Conservation (phyloP, 805 yeast genomes). For the Saccharomycopsis amapae region DNA sequence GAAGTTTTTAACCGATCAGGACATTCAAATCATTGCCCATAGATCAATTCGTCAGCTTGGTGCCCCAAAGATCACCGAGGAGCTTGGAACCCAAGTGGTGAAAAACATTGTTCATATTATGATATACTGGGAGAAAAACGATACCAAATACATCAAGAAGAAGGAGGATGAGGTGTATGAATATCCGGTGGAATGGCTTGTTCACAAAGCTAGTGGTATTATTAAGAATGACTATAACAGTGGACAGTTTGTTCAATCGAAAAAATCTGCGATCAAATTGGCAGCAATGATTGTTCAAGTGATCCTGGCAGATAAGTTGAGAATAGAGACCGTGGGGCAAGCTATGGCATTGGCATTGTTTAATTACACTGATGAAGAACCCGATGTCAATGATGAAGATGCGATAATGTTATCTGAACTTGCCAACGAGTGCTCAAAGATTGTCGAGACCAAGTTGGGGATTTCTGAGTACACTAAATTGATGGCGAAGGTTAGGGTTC, state of each 20-base stretch:
- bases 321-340: constrained; percentile 34
- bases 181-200: constrained; percentile 51
- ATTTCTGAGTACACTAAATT: constrained; percentile 56
- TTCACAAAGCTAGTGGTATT: constrained; percentile 53
- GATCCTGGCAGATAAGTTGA: constrained; percentile 36
- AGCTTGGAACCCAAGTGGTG: constrained; percentile 54
- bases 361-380: constrained; percentile 38
- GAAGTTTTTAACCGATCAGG: constrained; percentile 33
- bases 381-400: constrained; percentile 31
- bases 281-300: constrained; percentile 58
- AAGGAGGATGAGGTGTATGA: constrained; percentile 25
- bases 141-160: constrained; percentile 32
- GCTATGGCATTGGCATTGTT: constrained; percentile 47
- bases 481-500: constrained; percentile 57
- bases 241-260: constrained; percentile 49
- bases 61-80: constrained; percentile 66
- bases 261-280: constrained; percentile 62
- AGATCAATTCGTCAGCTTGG: constrained; percentile 70
- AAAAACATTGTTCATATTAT: constrained; percentile 59
- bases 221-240: constrained; percentile 59
- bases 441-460: constrained; percentile 65
- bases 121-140: constrained; percentile 49
- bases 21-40: constrained; percentile 61
- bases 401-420: constrained; percentile 39
- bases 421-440: constrained; percentile 58